Conservation (phyloP, 495 filamentous ascomycete species). For the Aspergillus baeticus region DNA sequence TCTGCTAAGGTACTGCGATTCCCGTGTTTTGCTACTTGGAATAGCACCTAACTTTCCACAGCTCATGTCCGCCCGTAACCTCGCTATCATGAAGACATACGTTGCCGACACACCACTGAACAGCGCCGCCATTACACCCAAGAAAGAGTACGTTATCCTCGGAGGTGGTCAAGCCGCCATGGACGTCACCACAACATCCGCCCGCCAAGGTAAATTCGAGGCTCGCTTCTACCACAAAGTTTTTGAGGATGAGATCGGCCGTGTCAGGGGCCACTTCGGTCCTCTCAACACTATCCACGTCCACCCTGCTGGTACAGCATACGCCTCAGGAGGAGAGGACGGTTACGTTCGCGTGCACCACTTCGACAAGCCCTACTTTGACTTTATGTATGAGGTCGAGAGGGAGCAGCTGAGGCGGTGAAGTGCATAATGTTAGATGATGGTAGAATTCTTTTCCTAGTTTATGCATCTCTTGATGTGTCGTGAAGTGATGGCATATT, state of each 20-base stretch:
- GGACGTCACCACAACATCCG: slow-evolving; percentile 96
- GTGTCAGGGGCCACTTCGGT: slow-evolving; percentile 95
- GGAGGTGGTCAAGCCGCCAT: slow-evolving; percentile 98
- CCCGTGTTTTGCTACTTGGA: background rate
- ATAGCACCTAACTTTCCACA: slow-evolving; percentile 30
- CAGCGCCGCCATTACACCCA: slow-evolving; percentile 85
- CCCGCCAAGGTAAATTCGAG: slow-evolving; percentile 97
- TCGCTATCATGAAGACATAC: slow-evolving; percentile 92
- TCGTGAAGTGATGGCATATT: slow-evolving; percentile 41
- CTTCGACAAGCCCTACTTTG: slow-evolving; percentile 97
- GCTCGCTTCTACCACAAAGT: slow-evolving; percentile 99
- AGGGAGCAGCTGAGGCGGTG: slow-evolving; percentile 55
- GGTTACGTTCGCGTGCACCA: slow-evolving; percentile 98
- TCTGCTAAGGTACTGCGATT: slow-evolving; percentile 71
- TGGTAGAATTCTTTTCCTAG: slow-evolving; percentile 16
- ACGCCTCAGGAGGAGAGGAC: slow-evolving; percentile 94
- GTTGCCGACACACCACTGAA: slow-evolving; percentile 93
- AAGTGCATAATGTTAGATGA: slow-evolving; percentile 21
- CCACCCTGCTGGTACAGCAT: slow-evolving; percentile 85
- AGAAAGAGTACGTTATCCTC: slow-evolving; percentile 95
- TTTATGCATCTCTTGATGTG: slow-evolving; percentile 40
- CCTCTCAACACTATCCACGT: slow-evolving; percentile 88
- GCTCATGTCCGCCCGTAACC: slow-evolving; percentile 77
- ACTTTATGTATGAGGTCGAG: slow-evolving; percentile 99
- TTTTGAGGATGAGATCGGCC: slow-evolving; percentile 97